Percentiles rank a stretch among this genome's conserved stretches.
phyloP scores from a whole-genome alignment of 345 rosid species.

The Balakata baccata region DNA sequence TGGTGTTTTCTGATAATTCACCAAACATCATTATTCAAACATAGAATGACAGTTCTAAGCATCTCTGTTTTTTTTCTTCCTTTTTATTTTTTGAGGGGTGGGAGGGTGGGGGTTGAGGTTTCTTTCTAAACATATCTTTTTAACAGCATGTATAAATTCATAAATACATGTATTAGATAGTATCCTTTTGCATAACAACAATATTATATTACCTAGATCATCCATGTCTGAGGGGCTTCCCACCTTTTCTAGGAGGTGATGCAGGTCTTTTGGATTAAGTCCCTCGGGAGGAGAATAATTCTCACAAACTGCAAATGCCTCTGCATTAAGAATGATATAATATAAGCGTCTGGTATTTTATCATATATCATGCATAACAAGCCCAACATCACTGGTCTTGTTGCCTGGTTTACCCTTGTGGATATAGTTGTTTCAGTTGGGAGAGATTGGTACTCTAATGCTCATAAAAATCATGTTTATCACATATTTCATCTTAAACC shows the following conservation, averaged over 20 bases:
- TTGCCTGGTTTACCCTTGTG: background rate
- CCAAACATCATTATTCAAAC: too few relatives aligned
- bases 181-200: background rate
- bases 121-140: background rate
- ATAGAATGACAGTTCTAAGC: too few relatives aligned
- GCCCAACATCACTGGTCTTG: background rate
- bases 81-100: too few relatives aligned
- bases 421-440: background rate
- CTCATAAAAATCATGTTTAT: background rate
- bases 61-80: too few relatives aligned
- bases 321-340: constrained; percentile 37
- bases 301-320: constrained; percentile 96
- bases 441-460: background rate
- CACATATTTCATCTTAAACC: background rate
- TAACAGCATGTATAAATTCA: background rate
- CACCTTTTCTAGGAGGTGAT: constrained; percentile 77
- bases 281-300: constrained; percentile 90
- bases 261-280: constrained; percentile 71
- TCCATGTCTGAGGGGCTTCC: constrained; percentile 88
- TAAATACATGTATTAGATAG: background rate
- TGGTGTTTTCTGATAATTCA: too few relatives aligned
- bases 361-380: background rate
- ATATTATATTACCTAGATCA: constrained; percentile 59
- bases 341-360: constrained; percentile 1
- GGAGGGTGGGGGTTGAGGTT: too few relatives aligned